Conservation (phyloP, 116 monocot species). For the Dioscorea cayenensis region DNA sequence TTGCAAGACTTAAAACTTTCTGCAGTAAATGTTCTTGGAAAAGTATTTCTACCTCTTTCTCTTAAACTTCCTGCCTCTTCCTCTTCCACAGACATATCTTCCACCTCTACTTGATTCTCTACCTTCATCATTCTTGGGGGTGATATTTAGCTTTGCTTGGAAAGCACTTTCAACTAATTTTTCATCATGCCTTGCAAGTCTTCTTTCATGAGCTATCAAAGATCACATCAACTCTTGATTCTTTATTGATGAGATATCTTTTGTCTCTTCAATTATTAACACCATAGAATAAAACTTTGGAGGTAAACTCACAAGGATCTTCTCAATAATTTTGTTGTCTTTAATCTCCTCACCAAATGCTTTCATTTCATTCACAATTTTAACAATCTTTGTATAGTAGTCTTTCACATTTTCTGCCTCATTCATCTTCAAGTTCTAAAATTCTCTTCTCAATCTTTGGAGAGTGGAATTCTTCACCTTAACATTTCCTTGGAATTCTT, state of each 20-base stretch:
- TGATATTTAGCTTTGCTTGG: no score
- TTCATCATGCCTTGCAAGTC: neutral
- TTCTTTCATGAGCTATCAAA: slow-evolving; percentile 11
- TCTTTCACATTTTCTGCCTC: slow-evolving; percentile 5
- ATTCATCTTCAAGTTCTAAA: slow-evolving; percentile 15
- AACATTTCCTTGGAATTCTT: slow-evolving; percentile 1
- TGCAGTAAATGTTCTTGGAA: no score
- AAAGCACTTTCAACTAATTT: slow-evolving; percentile 14
- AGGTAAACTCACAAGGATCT: slow-evolving; percentile 8
- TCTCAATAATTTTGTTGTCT: slow-evolving; percentile 5
- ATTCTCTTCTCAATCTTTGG: slow-evolving; percentile 6
- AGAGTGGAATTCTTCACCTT: slow-evolving; percentile 10
- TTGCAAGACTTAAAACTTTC: neutral
- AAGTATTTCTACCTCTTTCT: neutral
- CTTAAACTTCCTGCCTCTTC: slow-evolving; percentile 1
- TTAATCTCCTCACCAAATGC: slow-evolving; percentile 5
- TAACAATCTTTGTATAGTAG: neutral
- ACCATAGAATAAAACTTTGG: slow-evolving; percentile 5
- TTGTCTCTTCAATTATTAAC: slow-evolving; percentile 3
- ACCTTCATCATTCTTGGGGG: no score
- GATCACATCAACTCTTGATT: slow-evolving; percentile 14
- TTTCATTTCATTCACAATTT: slow-evolving; percentile 16
- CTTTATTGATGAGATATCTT: slow-evolving; percentile 1
- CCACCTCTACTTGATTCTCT: slow-evolving; percentile 1
- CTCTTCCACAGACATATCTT: neutral